Base-by-base conservation (phyloP, 305 asterid species). In the Lippia alba region DNA sequence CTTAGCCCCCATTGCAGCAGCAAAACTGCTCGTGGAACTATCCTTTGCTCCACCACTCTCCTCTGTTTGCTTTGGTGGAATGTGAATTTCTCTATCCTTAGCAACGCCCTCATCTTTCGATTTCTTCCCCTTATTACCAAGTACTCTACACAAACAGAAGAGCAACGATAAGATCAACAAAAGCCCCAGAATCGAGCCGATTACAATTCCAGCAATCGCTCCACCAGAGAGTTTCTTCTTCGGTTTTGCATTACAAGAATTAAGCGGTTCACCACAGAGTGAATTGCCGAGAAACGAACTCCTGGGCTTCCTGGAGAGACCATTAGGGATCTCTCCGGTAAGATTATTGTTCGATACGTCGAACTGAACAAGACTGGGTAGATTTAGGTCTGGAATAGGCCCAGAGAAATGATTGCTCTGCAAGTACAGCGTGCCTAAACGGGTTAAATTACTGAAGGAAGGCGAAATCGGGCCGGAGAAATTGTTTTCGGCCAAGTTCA, bases 391-490 rank as follows among this genome's bases (percentile, higher is more conserved):
- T 3, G 90, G 90, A 18, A 85, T 65, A 24, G 70, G 63, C 14
- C 88, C 90, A 3, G 88, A 73, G 12, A 85, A 81, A 0, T 70
- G 74, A 56, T 85, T 85, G 49, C 72, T 69, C 80, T 84, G 82
- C 80, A 84, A 76, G 70, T 75, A 82, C n/a, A 84, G 85, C 56
- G 87, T 82, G 54, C 84, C 83, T 48, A 84, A 78, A 18, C 87
- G 85, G 59, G 76, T 78, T 70, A 82, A 20, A 50, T 84, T 80
- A 18, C 48, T 72, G 71, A 84, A 82, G 8, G 74, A 50, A 34
- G 74, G 14, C 16, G 85, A 75, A 54, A 84, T 78, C 70, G 72
- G 78, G 61, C 89, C 89, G 56, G 85, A 77, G 18, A 84, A 82
- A 50, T 82, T 79, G 64, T 84, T 84, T 10, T 71, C 76, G 0